Conservation (phyloP, 495 filamentous ascomycete species). For the Aspergillus baeticus region DNA sequence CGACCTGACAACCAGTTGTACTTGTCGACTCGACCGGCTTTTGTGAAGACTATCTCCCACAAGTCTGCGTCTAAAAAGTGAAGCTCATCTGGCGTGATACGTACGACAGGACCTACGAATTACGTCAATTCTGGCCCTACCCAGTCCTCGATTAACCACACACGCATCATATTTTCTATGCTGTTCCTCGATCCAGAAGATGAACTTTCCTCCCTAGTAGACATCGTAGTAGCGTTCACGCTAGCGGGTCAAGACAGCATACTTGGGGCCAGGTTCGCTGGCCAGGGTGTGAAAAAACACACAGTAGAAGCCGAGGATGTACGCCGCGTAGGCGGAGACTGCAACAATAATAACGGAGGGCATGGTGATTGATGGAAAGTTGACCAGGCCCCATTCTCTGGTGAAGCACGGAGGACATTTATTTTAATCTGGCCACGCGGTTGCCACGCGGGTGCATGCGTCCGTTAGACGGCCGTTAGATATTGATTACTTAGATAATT, state of each 20-base stretch:
- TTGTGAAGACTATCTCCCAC: constrained; percentile 7
- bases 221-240: constrained; percentile 4
- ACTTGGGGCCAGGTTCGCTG: not conserved
- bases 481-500: too few species aligned
- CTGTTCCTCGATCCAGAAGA: constrained; percentile 10
- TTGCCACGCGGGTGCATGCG: too few species aligned
- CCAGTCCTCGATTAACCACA: not conserved
- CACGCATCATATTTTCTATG: constrained; percentile 1
- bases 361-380: too few species aligned
- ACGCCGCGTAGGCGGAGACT: not conserved
- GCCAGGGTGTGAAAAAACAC: not conserved
- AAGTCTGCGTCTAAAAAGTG: constrained; percentile 2
- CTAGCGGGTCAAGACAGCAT: constrained; percentile 2
- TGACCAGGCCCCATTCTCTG: too few species aligned
- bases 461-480: too few species aligned
- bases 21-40: constrained; percentile 6
- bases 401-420: not conserved
- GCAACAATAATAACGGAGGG: not conserved
- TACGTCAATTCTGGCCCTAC: not conserved
- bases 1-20: constrained; percentile 5
- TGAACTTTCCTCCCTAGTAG: constrained; percentile 1
- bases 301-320: not conserved
- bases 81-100: constrained; percentile 4
- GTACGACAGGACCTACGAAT: not conserved
- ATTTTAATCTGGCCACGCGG: too few species aligned